Percentiles rank a stretch among this genome's conserved stretches.
Conservation (phyloP, 345 rosid species). For the Salix suchowensis region DNA sequence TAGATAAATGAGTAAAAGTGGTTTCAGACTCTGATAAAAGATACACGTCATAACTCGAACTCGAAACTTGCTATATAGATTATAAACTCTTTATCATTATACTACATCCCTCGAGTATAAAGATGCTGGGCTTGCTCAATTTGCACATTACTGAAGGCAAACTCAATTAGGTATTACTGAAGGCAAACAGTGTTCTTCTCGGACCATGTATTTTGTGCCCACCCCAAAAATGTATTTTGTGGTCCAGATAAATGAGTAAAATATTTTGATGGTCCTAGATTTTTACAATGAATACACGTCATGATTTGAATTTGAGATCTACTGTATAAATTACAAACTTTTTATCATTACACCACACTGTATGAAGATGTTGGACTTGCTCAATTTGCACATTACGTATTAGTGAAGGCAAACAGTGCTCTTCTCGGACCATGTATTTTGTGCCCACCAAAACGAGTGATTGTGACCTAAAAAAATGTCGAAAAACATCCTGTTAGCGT, state of each 20-base stretch:
- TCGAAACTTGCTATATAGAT: too few relatives aligned
- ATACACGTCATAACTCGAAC: rapidly evolving
- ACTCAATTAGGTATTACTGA: neutral
- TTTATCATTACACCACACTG: too few relatives aligned
- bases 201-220: neutral
- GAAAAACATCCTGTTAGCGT: neutral
- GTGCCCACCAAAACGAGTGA: neutral
- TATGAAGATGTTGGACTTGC: too few relatives aligned
- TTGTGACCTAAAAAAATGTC: neutral
- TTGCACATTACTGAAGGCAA: neutral
- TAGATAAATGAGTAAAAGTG: too few relatives aligned
- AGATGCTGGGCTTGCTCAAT: neutral
- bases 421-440: neutral
- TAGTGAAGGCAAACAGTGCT: neutral
- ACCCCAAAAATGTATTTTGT: too few relatives aligned
- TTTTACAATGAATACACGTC: rapidly evolving
- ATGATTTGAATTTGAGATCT: rapidly evolving
- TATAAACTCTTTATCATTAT: too few relatives aligned
- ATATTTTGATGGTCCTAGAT: rapidly evolving
- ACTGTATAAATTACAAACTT: rapidly evolving
- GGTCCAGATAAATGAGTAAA: too few relatives aligned
- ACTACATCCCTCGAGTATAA: neutral
- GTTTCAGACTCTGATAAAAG: too few relatives aligned
- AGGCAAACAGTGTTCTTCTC: neutral
- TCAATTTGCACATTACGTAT: too few relatives aligned